Base-by-base conservation (phyloP, 306 rosid genomes). In the Ammopiptanthus mongolicus region DNA sequence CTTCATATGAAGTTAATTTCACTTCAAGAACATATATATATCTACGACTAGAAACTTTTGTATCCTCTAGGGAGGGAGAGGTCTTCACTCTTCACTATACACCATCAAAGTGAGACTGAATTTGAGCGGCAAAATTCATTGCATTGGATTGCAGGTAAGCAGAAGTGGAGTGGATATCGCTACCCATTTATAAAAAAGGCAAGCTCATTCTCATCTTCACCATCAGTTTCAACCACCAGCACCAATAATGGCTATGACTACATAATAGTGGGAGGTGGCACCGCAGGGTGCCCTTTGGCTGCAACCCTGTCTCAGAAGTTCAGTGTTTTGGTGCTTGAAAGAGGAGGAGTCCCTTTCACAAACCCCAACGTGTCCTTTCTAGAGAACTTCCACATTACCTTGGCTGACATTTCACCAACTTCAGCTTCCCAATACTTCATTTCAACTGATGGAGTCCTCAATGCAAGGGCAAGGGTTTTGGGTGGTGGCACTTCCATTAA, bases 231-330 rank as follows among this genome's bases (percentile, higher is more conserved):
- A 21, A 57, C 77, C 15, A 75, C 61, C 17, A 67, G 55, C 21
- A 76, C 21, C 31, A 56, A 64, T 61, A 59, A 69, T 52, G 91
- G 21, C 1, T 91, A 81, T 63, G 96, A 91, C 39, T 91, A 91
- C 69, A 91, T 91, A 59, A 67, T 91, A 5, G 93, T 91, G 17
- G 97, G 97, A 31, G 97, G 97, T 8, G 97, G 97, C 44, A 91
- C 97, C 2, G 88, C 97, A 1, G 97, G 97, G 51, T 91, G 97
- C 69, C 97, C 97, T 31, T 50, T 91, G 84, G 97, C 96, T 11
- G 80, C 97, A 21, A 91, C 97, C 0, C 75, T 91, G 14, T 89
- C 97, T 0, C 69, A 86, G 41, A 91, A 83, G 1, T 87, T 83
- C 74, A 87, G 68, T 36, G 97, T 91, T 3, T 46, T 91, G 31